A percentile compares a stretch with the other conserved stretches of the same genome.
Evolutionary conservation across 1,284 basidiomycete genomes (phyloP).

Genomic region (Puccinia hordei): DNA sequence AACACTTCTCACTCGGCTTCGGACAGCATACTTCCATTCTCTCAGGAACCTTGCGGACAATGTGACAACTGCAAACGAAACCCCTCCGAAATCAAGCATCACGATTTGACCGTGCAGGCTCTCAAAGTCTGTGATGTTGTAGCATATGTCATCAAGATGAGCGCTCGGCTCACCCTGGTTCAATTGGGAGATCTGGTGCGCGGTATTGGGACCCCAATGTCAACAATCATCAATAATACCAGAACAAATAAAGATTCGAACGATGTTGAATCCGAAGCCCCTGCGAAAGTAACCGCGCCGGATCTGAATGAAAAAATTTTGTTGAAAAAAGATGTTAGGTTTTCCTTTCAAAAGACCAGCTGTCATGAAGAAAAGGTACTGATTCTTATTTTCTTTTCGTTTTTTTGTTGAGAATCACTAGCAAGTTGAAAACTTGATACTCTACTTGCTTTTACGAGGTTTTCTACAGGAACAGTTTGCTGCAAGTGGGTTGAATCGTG

Average conservation of each 20-base stretch:
- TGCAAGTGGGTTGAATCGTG: background rate
- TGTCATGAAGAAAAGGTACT: background rate
- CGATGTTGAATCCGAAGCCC: conserved; percentile 63
- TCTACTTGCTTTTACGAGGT: conserved; percentile 67
- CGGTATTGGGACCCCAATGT: conserved; percentile 67
- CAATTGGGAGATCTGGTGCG: conserved; percentile 70
- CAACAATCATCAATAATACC: conserved; percentile 60
- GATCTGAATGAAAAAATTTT: conserved; percentile 67
- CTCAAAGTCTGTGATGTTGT: conserved; percentile 75
- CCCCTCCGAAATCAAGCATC: conserved; percentile 63
- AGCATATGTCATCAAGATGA: conserved; percentile 63
- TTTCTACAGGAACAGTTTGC: conserved; percentile 64
- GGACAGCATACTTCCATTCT: conserved; percentile 53
- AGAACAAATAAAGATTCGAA: conserved; percentile 63
- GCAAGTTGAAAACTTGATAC: conserved; percentile 74
- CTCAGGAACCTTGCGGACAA: conserved; percentile 72
- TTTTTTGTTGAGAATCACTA: conserved; percentile 57
- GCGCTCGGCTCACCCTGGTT: conserved; percentile 71
- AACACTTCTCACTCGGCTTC: conserved; percentile 48
- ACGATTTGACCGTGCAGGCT: conserved; percentile 71
- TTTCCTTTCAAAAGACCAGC: background rate
- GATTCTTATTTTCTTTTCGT: background rate
- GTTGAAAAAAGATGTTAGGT: conserved; percentile 69
- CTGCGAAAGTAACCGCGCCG: background rate
- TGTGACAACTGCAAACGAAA: conserved; percentile 84